These are phyloP conservation scores for Gossypium gossypioides DNA, from an alignment of 441 rosid genomes.

Conservation along the genomic window DNA sequence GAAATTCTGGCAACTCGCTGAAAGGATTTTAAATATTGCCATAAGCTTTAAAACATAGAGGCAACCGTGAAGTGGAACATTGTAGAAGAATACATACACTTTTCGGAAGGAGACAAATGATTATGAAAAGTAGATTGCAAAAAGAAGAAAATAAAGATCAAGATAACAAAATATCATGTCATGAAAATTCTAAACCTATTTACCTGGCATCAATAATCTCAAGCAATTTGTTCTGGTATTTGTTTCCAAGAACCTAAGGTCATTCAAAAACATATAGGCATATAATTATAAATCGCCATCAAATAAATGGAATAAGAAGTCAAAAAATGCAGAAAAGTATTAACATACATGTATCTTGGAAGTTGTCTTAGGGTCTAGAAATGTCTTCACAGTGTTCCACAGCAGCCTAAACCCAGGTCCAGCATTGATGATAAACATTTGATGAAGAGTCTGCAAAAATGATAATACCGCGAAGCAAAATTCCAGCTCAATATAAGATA, in stretches of 20 bases:
- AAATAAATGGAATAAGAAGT: not conserved
- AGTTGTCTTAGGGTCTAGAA: conserved; percentile 91
- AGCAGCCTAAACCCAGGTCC: conserved; percentile 93
- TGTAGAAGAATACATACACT: not conserved
- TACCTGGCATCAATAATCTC: conserved; percentile 89
- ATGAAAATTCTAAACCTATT: conserved; percentile 8
- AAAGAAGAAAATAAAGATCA: not conserved
- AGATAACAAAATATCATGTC: not conserved
- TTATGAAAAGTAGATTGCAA: not conserved
- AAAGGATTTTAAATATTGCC: conserved; percentile 8
- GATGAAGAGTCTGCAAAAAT: conserved; percentile 72
- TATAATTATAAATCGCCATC: not conserved
- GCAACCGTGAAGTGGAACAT: not conserved
- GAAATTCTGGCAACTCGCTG: conserved; percentile 94
- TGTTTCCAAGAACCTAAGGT: conserved; percentile 87
- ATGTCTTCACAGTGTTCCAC: conserved; percentile 83
- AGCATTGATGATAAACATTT: conserved; percentile 95
- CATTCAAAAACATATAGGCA: conserved; percentile 12
- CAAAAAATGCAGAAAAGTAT: not conserved
- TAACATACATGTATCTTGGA: conserved; percentile 80
- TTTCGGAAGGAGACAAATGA: not conserved
- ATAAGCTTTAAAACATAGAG: conserved; percentile 5
- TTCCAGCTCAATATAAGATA: not conserved
- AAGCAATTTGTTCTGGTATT: conserved; percentile 86
- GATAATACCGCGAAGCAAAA: not conserved